Base-by-base conservation (phyloP, 208 protist species). In the Leishmania aethiopica region DNA sequence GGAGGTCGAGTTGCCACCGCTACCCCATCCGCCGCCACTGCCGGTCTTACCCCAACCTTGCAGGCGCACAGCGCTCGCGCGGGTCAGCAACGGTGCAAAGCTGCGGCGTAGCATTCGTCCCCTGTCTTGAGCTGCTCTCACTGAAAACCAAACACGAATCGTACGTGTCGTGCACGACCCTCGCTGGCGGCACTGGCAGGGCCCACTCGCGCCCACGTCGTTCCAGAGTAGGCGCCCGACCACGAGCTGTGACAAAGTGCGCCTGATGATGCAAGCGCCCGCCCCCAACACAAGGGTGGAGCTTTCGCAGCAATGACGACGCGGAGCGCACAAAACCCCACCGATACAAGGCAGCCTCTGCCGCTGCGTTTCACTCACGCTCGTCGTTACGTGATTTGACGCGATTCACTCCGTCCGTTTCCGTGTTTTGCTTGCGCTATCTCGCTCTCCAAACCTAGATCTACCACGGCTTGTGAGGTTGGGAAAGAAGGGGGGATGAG, bases 21-120 rank as follows among this genome's bases (percentile, higher is more conserved):
- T 83, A 8, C 94, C 94, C 92, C 94, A 94, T 1, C 94, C 94
- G 4, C 87, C 60, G 47, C 84, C 69, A 22, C 75, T 57, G 5
- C 35, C 57, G 35, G 53, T n/a, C 4, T 42, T 83, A 13, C 94
- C 94, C 92, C 94, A 94, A 2, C 94, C 94, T 75, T 94, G 90
- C 76, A 90, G 77, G 1, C 88, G 45, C 15, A 83, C 71, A 28
- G 78, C 84, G 35, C 82, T 93, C 51, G 73, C 80, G 42, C 86
- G 80, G 59, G 91, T 37, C 47, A 76, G 49, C 67, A 91, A 53
- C 60, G 76, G 79, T 40, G 85, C 83, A 77, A 82, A 88, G 8
- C 84, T 84, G 70, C 89, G 89, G 71, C 88, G 87, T 37, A 90
- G 37, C 91, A 94, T 77, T n/a, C 40, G 13, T 59, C 42, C 51